These are phyloP conservation scores for Myxozyma neglecta DNA, from an alignment of 805 yeast genomes.

Conservation along the genomic window DNA sequence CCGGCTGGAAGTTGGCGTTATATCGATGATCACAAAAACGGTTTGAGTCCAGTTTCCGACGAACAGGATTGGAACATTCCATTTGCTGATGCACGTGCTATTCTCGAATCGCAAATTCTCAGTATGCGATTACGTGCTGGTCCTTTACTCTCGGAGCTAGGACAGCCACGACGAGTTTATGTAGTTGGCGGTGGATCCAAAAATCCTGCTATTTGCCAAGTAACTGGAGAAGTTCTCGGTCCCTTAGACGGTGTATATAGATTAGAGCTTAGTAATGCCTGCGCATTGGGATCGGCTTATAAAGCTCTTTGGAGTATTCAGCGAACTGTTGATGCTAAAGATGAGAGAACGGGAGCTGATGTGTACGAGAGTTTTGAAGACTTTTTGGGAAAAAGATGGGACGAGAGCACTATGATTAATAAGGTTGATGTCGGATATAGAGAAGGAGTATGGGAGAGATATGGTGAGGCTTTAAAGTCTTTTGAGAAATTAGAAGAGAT, in stretches of 20 bases:
- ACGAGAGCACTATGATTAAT: conserved; percentile 24
- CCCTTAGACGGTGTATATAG: conserved; percentile 63
- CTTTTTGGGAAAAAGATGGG: conserved; percentile 32
- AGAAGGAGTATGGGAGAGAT: conserved; percentile 28
- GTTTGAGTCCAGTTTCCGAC: conserved; percentile 27
- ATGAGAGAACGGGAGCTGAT: background rate
- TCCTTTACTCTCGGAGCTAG: conserved; percentile 60
- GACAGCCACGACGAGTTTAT: conserved; percentile 65
- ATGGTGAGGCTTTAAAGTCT: conserved; percentile 22
- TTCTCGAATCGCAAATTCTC: conserved; percentile 83
- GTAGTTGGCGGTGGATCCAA: conserved; percentile 88
- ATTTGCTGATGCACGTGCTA: conserved; percentile 68
- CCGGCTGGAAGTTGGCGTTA: conserved; percentile 61
- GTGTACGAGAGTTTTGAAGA: conserved; percentile 45
- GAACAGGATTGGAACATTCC: conserved; percentile 29
- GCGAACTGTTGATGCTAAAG: conserved; percentile 1
- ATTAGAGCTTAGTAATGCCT: conserved; percentile 80
- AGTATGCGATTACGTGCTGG: conserved; percentile 79
- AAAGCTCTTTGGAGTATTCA: conserved; percentile 57
- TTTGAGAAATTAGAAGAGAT: conserved; percentile 24
- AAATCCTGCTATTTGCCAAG: conserved; percentile 64
- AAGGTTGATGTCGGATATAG: conserved; percentile 31
- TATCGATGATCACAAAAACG: conserved; percentile 36
- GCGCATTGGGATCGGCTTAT: conserved; percentile 89
- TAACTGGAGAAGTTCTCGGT: conserved; percentile 70